Conservation (phyloP, 192 early-diverging fungal genomes). For the Linnemannia elongata region DNA sequence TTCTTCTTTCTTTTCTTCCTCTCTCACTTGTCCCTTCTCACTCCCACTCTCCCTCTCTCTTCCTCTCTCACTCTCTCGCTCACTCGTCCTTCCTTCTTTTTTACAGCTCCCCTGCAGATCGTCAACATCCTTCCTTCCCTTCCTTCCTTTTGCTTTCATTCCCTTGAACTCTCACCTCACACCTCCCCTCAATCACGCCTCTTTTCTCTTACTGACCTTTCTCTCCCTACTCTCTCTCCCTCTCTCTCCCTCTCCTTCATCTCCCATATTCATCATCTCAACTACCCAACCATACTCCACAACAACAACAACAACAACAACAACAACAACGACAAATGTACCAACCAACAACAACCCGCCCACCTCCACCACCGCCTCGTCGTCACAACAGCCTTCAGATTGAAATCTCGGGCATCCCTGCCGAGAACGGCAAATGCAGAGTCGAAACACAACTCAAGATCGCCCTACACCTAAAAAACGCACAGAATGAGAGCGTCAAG, state of each 20-base stretch:
- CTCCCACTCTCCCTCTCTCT: not conserved
- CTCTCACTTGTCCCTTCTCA: not conserved
- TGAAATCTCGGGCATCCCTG: conserved; percentile 58
- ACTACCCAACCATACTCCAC: not conserved
- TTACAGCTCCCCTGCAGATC: conserved; percentile 6
- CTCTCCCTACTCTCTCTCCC: too few relatives aligned
- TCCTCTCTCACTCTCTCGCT: not conserved
- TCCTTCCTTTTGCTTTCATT: not conserved
- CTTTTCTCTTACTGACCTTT: not conserved
- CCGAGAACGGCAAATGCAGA: conserved; percentile 72
- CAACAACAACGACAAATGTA: not conserved
- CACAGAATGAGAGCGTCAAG: conserved; percentile 68
- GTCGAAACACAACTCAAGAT: conserved; percentile 91
- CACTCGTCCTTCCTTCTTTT: not conserved
- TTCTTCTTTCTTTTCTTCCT: not conserved
- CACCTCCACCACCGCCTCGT: not conserved
- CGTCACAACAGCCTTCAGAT: conserved; percentile 44
- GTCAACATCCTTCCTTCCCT: not conserved
- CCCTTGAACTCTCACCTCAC: not conserved
- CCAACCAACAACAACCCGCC: not conserved
- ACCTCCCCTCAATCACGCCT: not conserved
- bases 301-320: not conserved
- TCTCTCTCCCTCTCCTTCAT: too few relatives aligned
- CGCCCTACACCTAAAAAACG: conserved; percentile 73
- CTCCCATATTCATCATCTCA: not conserved